Conservation (phyloP, 148 eudicot genomes). For the Vaccinium corymbosum region DNA sequence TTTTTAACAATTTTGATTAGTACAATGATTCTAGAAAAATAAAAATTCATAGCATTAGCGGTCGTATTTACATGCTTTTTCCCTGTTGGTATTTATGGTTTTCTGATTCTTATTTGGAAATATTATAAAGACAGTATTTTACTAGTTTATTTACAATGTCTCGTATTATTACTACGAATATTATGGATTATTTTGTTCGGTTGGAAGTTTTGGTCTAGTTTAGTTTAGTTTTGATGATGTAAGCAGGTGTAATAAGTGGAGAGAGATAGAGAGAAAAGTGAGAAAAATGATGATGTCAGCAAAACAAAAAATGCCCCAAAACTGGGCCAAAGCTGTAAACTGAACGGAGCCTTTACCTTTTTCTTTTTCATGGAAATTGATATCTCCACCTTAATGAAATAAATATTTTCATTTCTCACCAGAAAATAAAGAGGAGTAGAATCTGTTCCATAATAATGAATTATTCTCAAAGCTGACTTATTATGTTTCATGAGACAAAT, state of each 20-base stretch:
- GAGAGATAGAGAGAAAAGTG: too few species aligned
- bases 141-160: background rate
- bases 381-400: background rate
- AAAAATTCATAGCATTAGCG: background rate
- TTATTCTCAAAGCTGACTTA: too few species aligned
- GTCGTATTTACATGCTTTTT: background rate
- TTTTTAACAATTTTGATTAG: background rate
- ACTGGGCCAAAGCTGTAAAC: too few species aligned
- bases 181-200: background rate
- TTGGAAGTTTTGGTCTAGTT: too few species aligned
- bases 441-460: background rate
- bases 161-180: background rate
- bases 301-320: too few species aligned
- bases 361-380: background rate
- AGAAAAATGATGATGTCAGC: too few species aligned
- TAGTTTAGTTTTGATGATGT: too few species aligned
- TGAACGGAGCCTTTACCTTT: background rate
- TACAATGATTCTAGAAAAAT: background rate
- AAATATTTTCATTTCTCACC: background rate
- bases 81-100: background rate
- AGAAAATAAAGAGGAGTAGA: background rate
- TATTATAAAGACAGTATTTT: background rate
- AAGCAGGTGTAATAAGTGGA: too few species aligned
- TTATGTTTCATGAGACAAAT: too few species aligned
- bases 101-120: background rate